Percentiles rank a stretch among this genome's conserved stretches.
Evolutionary conservation across 2,329 filamentous ascomycete genomes (phyloP).

Genomic region (Apiospora malaysiana): DNA sequence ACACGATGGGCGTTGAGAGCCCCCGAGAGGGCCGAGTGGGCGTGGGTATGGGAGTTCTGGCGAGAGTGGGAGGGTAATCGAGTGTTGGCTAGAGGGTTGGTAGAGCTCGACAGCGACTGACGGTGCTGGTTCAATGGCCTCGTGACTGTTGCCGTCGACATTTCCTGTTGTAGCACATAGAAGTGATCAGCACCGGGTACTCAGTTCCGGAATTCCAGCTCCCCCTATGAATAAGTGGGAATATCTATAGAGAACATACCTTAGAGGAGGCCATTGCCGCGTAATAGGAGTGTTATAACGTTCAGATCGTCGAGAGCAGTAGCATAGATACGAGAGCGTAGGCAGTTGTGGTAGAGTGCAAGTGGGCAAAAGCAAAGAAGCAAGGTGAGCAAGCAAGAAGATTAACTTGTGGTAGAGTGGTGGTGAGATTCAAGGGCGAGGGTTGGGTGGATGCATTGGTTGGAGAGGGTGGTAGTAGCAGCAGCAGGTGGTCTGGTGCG

Average conservation of each 20-base stretch:
- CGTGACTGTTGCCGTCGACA: constrained; percentile 62
- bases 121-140: constrained; percentile 71
- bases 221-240: background rate
- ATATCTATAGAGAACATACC: constrained; percentile 47
- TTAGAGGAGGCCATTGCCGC: constrained; percentile 67
- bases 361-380: constrained; percentile 19
- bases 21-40: constrained; percentile 79
- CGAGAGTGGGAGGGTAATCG: constrained; percentile 70
- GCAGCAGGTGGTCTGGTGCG: constrained; percentile 19
- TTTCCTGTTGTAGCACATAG: constrained; percentile 30
- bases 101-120: constrained; percentile 61
- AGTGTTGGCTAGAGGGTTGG: constrained; percentile 62
- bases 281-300: constrained; percentile 29
- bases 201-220: background rate
- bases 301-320: constrained; percentile 5
- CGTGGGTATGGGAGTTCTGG: constrained; percentile 80
- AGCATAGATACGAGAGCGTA: constrained; percentile 10
- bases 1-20: constrained; percentile 85
- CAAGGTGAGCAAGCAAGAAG: constrained; percentile 17
- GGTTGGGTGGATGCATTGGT: constrained; percentile 25
- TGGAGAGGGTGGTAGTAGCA: constrained; percentile 15
- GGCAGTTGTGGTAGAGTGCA: background rate
- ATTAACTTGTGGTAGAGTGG: constrained; percentile 13
- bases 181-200: constrained; percentile 45
- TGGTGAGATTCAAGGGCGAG: constrained; percentile 23